phyloP scores from a whole-genome alignment of 1,139 yeast species.

The Blastobotrys apis region DNA sequence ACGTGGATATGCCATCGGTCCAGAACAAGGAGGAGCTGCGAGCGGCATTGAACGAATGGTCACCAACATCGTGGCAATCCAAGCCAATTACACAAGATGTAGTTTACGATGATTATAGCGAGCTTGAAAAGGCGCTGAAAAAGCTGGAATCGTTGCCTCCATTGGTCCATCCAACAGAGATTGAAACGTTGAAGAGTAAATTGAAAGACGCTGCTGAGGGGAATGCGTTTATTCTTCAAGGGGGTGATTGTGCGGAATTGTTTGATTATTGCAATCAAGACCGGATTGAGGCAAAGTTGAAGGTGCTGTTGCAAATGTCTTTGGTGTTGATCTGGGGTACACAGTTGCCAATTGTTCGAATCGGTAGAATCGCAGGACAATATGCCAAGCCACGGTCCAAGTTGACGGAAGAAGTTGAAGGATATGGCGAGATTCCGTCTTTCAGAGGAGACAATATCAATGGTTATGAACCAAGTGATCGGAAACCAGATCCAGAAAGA shows the following conservation, averaged over 20 bases:
- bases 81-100: slow-evolving; percentile 44
- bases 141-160: slow-evolving; percentile 43
- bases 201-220: slow-evolving; percentile 42
- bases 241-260: slow-evolving; percentile 47
- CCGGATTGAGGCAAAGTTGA: slow-evolving; percentile 40
- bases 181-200: slow-evolving; percentile 34
- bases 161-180: slow-evolving; percentile 40
- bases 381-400: slow-evolving; percentile 45
- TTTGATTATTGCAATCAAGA: slow-evolving; percentile 43
- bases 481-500: slow-evolving; percentile 41
- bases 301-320: slow-evolving; percentile 43
- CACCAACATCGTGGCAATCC: slow-evolving; percentile 42
- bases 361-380: slow-evolving; percentile 45
- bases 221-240: slow-evolving; percentile 42
- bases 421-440: slow-evolving; percentile 39
- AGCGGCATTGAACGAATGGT: slow-evolving; percentile 30
- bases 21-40: slow-evolving; percentile 3
- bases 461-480: slow-evolving; percentile 38
- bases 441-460: slow-evolving; percentile 44
- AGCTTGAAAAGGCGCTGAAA: slow-evolving; percentile 39
- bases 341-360: slow-evolving; percentile 39
- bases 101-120: slow-evolving; percentile 37
- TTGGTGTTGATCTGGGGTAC: slow-evolving; percentile 42
- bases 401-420: slow-evolving; percentile 40
- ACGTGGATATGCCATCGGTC: slow-evolving; percentile 1